These are phyloP conservation scores for button mushroom (Agaricus bisporus) DNA, from an alignment of 768 basidiomycete genomes.

Conservation along the genomic window DNA sequence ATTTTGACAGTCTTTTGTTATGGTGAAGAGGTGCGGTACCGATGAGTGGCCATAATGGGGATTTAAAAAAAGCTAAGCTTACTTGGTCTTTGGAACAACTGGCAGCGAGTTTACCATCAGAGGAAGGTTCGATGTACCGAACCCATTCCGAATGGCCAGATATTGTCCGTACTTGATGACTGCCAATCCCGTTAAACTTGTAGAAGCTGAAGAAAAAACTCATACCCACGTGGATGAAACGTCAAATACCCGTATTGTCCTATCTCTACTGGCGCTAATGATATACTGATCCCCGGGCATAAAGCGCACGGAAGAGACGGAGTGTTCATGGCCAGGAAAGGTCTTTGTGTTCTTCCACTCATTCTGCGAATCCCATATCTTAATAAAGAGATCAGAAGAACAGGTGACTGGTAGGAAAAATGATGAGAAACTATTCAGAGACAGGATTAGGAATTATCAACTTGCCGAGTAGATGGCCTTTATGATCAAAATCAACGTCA, in stretches of 20 bases:
- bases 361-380: slow-evolving; percentile 86
- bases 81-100: slow-evolving; percentile 90
- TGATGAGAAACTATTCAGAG: not conserved
- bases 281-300: slow-evolving; percentile 79
- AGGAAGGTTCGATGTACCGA: slow-evolving; percentile 55
- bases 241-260: slow-evolving; percentile 82
- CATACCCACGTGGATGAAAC: slow-evolving; percentile 72
- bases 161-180: slow-evolving; percentile 73
- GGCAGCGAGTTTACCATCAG: slow-evolving; percentile 68
- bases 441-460: slow-evolving; percentile 14
- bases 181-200: slow-evolving; percentile 21
- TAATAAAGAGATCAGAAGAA: slow-evolving; percentile 87
- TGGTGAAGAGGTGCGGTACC: slow-evolving; percentile 15
- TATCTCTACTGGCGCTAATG: slow-evolving; percentile 83
- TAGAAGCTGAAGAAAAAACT: not conserved
- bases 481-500: slow-evolving; percentile 85
- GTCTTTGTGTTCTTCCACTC: slow-evolving; percentile 90
- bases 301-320: slow-evolving; percentile 81
- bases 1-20: slow-evolving; percentile 61
- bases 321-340: slow-evolving; percentile 86
- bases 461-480: slow-evolving; percentile 74
- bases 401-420: slow-evolving; percentile 40
- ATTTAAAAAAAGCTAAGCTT: slow-evolving; percentile 16
- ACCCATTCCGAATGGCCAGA: slow-evolving; percentile 84
- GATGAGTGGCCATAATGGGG: slow-evolving; percentile 15